These are phyloP conservation scores for Tetracladium setigerum DNA, from an alignment of 495 filamentous ascomycete genomes.

Conservation along the genomic window DNA sequence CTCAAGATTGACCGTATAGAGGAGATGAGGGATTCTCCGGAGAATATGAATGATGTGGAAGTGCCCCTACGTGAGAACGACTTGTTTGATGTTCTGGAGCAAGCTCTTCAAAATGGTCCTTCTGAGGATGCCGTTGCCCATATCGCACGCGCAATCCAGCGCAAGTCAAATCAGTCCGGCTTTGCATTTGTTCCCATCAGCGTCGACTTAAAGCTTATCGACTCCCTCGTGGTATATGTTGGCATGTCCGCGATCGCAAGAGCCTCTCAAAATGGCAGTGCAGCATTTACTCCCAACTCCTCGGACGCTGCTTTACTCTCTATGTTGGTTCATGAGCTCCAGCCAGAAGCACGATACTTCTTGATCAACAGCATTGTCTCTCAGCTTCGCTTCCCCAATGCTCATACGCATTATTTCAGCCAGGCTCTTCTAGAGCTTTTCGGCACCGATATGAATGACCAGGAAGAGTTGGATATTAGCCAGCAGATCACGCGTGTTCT, in stretches of 20 bases:
- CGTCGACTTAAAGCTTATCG: conserved; percentile 64
- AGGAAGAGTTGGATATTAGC: conserved; percentile 72
- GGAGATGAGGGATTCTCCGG: conserved; percentile 61
- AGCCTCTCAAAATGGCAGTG: conserved; percentile 48
- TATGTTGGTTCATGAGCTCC: conserved; percentile 63
- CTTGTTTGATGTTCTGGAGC: conserved; percentile 62
- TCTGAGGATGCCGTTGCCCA: conserved; percentile 62
- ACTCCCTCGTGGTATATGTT: conserved; percentile 77
- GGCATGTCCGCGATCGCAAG: conserved; percentile 59
- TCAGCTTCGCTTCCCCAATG: conserved; percentile 85
- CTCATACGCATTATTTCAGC: conserved; percentile 88
- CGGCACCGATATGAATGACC: conserved; percentile 65
- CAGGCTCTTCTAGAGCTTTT: conserved; percentile 84
- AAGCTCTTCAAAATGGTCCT: conserved; percentile 49
- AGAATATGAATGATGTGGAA: conserved; percentile 53
- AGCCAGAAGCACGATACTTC: conserved; percentile 76
- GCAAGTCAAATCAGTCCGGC: conserved; percentile 43
- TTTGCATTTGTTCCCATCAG: conserved; percentile 55
- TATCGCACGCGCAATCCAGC: conserved; percentile 59
- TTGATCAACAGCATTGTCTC: conserved; percentile 79
- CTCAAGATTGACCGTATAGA: conserved; percentile 76
- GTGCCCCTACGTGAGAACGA: conserved; percentile 50
- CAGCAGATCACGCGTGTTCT: conserved; percentile 85
- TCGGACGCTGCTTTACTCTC: conserved; percentile 69
- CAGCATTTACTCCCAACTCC: conserved; percentile 60